Base-by-base conservation (phyloP, 306 rosid genomes). In the Prunus salicina region DNA sequence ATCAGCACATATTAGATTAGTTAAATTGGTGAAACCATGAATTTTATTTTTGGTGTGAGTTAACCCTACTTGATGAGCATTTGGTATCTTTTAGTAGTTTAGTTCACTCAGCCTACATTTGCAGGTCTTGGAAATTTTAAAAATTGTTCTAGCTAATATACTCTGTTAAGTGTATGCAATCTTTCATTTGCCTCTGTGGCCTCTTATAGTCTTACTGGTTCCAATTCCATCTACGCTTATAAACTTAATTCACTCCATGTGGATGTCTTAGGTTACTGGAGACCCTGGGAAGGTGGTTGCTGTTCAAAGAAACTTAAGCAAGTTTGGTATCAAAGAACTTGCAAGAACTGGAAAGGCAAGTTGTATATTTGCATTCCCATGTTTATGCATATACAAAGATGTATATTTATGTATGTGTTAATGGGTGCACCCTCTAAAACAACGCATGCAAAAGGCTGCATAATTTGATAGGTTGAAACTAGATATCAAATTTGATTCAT, bases 271-370 rank as follows among this genome's bases (percentile, higher is more conserved):
- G 91, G 87, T 88, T 76, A 83, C 91, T 38, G 91, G 91, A 73
- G 91, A 88, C 73, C 91, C 91, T 66, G 91, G 89, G 57, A 88
- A 88, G 78, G 78, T 88, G 69, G 86, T 72, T 73, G 89, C 91
- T 30, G 83, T 83, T 38, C 84, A 83, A 73, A 85, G 89, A 74
- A 85, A 85, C 79, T 85, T 88, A 41, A 73, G 66, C 8, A 88
- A 88, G 63, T 88, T 85, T 76, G 91, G 91, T 71, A 83, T 88
- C 76, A 73, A 70, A 73, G 91, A 88, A 70, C 81, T 88, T 65
- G 84, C 87, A 38, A 85, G 91, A 83, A 88, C 91, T 53, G 91
- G 91, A 81, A 88, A 88, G 87, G 91, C 71, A 60, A 72, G 68
- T 28, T 55, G 15, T 20, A 4, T 27, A 61, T 74, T 16, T 14